Evolutionary conservation across 2,329 filamentous ascomycete genomes (phyloP).

Genomic region (Hypomyces perniciosus): DNA sequence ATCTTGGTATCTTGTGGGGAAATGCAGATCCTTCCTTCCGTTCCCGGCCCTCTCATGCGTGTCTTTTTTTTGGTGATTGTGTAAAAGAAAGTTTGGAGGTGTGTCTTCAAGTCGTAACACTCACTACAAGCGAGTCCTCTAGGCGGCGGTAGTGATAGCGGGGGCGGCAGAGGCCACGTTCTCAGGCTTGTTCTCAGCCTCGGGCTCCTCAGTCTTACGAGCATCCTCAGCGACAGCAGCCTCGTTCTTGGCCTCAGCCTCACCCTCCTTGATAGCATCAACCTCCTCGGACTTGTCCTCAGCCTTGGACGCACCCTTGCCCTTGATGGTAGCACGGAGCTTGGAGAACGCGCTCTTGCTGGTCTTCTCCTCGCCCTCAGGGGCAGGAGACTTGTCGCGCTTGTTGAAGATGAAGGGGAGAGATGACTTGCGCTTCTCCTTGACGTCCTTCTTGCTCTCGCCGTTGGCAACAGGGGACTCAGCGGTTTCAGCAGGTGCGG

Average conservation of each 20-base stretch:
- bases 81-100: slow-evolving; percentile 17
- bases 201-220: slow-evolving; percentile 22
- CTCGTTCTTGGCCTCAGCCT: slow-evolving; percentile 28
- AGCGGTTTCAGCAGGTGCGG: slow-evolving; percentile 41
- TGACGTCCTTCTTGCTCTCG: slow-evolving; percentile 57
- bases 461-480: slow-evolving; percentile 41
- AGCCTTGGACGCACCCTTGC: slow-evolving; percentile 37
- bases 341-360: slow-evolving; percentile 52
- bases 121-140: slow-evolving; percentile 27
- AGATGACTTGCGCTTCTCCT: slow-evolving; percentile 81
- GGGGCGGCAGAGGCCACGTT: slow-evolving; percentile 37
- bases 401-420: slow-evolving; percentile 69
- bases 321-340: slow-evolving; percentile 52
- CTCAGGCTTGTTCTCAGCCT: slow-evolving; percentile 38
- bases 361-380: slow-evolving; percentile 50
- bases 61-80: slow-evolving; percentile 24
- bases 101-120: slow-evolving; percentile 21
- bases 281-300: slow-evolving; percentile 38
- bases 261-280: slow-evolving; percentile 29
- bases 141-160: slow-evolving; percentile 47
- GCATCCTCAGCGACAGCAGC: slow-evolving; percentile 20
- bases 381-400: slow-evolving; percentile 59
- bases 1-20: slow-evolving; percentile 46
- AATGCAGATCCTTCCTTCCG: slow-evolving; percentile 49
- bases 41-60: slow-evolving; percentile 39